Evolutionary conservation across 1,284 basidiomycete genomes (phyloP), one percentile per base, ranked within the genome.

Genomic region (Porogramme epimiltina): DNA sequence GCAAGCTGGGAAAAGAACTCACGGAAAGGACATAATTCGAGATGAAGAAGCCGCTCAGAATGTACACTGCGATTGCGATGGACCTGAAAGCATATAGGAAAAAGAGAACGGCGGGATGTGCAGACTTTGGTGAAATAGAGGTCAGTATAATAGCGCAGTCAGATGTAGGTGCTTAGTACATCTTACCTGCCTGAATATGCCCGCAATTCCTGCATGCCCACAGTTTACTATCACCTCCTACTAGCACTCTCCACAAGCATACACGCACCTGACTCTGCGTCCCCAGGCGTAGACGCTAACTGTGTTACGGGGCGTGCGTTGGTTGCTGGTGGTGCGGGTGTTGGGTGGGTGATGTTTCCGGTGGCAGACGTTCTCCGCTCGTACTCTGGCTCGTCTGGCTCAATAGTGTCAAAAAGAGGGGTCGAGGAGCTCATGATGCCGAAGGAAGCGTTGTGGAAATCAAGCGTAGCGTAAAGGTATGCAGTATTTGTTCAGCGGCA

Each of bases 1-100:
- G 4, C n/a, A 36, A 36, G 43, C 40, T 31, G 42, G 22, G 44
- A 1, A 20, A 42, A 45, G n/a, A 15, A 75, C 89, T 64, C 52
- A 94, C 93, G 39, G 91, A 91, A 49, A 96, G 77, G 19, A 95
- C 93, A 69, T 93, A 96, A 66, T 94, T 90, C 62, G 82, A 75
- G n/a, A 89, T 92, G 65, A 96, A 86, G 73, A 85, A 82, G 1
- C 91, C 93, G 63, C 88, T 93, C 20, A 97, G 77, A 41, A 97
- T 81, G 70, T 96, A 97, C 3, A 94, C 89, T 3, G 86, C 76
- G 45, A 98, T 85, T 20, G 95, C 94, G 9, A 87, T 78, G 56
- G 86, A 81, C 42, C 94, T 81, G 76, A 98, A 96, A 64, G 92
- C 71, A 70, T 87, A 97, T 25, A 97, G 79, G 67, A 86, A 91